These are phyloP conservation scores for Paraphoma sp. DNA, from an alignment of 2,329 filamentous ascomycete genomes.

Conservation along the genomic window DNA sequence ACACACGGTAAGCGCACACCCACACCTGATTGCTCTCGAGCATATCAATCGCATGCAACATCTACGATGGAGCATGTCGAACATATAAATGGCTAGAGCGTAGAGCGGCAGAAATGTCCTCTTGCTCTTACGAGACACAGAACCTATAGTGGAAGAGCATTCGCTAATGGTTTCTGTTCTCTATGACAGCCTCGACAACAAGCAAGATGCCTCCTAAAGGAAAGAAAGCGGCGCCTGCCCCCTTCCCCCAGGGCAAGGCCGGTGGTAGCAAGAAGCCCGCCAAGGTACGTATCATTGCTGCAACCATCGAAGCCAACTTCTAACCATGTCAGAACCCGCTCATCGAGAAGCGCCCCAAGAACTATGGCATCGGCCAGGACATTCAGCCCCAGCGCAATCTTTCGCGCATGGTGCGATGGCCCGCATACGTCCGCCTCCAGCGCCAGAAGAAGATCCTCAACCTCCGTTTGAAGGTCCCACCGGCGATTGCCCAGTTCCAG, in stretches of 20 bases:
- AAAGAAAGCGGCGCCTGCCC: slow-evolving; percentile 98
- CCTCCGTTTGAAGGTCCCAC: slow-evolving; percentile 97
- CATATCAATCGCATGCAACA: slow-evolving; percentile 38
- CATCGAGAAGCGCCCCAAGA: slow-evolving; percentile 95
- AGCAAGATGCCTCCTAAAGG: slow-evolving; percentile 71
- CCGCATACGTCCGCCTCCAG: slow-evolving; percentile 92
- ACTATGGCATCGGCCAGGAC: slow-evolving; percentile 99
- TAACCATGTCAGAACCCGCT: slow-evolving; percentile 82
- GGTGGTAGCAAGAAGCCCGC: slow-evolving; percentile 84
- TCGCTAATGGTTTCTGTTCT: slow-evolving; percentile 99
- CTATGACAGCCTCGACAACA: slow-evolving; percentile 93
- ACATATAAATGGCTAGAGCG: slow-evolving; percentile 48
- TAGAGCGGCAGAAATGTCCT: slow-evolving; percentile 45
- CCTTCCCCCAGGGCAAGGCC: slow-evolving; percentile 73
- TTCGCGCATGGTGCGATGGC: slow-evolving; percentile 91
- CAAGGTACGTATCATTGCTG: slow-evolving; percentile 73
- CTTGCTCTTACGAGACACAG: slow-evolving; percentile 48
- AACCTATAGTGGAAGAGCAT: slow-evolving; percentile 71
- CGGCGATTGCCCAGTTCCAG: slow-evolving; percentile 96
- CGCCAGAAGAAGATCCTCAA: slow-evolving; percentile 95
- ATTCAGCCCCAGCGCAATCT: slow-evolving; percentile 78
- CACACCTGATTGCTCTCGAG: slow-evolving; percentile 38
- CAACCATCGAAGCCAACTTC: slow-evolving; percentile 13
- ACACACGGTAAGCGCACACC: slow-evolving; percentile 47
- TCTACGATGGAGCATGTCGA: slow-evolving; percentile 38